Base-by-base conservation (phyloP, 805 yeast species). In the Suhomyces sp. region DNA sequence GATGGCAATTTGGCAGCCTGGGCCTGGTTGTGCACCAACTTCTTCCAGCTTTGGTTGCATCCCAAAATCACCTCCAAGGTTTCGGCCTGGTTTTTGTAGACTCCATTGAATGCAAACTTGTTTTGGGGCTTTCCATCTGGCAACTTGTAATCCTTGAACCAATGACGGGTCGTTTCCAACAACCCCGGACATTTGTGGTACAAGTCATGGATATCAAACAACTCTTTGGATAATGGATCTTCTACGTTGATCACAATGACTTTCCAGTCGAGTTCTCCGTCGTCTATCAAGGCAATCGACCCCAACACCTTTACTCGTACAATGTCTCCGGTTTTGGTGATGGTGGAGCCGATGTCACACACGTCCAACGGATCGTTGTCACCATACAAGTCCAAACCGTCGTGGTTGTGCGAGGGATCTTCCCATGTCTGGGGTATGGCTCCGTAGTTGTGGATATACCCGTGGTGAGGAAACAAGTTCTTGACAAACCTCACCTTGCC, bases 41-140 rank as follows among this genome's bases (percentile, higher is more conserved):
- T 76, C 64, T 84, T 80, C 97, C 97, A 93, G 51, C 97, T 90
- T 63, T 83, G 86, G 66, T 81, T 72, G 68, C 96, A 89, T 74
- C 90, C 96, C 66, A 83, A 78, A 61, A 93, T 82, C 61, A 92
- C 83, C 60, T 88, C 90, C 62, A 88, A 80, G 54, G 99, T 96
- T 68, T 92, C 91, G 66, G 83, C 79, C 78, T 83, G 88, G 81
- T 85, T 84, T 76, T 88, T 88, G 79, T 90, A 90, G 71, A 88
- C 90, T 60, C 97, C 99, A 56, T 89, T 82, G 85, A 90, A 91
- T n/a, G 97, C 98, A 72, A 94, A 93, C 74, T 87, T 88, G 77
- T 94, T 94, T 75, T 84, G 89, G 65, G 97, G 96, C 82, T 94
- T 94, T 57, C 98, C 99, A 72, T 93, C 99, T 51, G 99, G 97